Evolutionary conservation across 228 moss, liverwort and hornwort genomes (phyloP).

Genomic region (Sphagnum magellanicum): DNA sequence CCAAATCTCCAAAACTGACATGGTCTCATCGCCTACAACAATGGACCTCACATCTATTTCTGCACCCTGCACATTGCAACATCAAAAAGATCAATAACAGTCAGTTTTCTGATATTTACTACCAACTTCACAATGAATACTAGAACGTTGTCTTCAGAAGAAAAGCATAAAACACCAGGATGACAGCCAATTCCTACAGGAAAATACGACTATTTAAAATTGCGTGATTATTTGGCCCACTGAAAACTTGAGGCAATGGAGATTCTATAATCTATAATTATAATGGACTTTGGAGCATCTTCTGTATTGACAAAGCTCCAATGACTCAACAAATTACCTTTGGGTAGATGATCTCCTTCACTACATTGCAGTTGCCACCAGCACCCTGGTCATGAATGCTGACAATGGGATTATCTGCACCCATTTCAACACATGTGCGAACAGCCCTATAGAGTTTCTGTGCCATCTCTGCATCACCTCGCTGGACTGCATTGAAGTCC

Average conservation of each 20-base stretch:
- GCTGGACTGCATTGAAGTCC: slow-evolving; percentile 99
- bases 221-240: no score
- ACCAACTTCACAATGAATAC: no score
- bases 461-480: slow-evolving; percentile 99
- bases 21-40: slow-evolving; percentile 94
- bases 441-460: slow-evolving; percentile 96
- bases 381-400: slow-evolving; percentile 99
- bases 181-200: no score
- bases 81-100: no score
- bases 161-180: no score
- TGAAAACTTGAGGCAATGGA: no score
- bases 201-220: no score
- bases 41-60: slow-evolving; percentile 93
- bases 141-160: no score
- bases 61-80: slow-evolving; percentile 58
- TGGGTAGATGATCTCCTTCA: slow-evolving; percentile 97
- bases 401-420: slow-evolving; percentile 84
- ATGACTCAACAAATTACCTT: slow-evolving; percentile 31
- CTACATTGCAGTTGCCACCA: slow-evolving; percentile 97
- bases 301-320: background rate
- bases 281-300: no score
- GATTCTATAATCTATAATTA: no score
- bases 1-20: slow-evolving; percentile 99
- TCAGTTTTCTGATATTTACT: no score
- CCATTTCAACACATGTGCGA: slow-evolving; percentile 97